Conservation (phyloP, 2,329 filamentous ascomycete species). For the Aspergillus caelatus region DNA sequence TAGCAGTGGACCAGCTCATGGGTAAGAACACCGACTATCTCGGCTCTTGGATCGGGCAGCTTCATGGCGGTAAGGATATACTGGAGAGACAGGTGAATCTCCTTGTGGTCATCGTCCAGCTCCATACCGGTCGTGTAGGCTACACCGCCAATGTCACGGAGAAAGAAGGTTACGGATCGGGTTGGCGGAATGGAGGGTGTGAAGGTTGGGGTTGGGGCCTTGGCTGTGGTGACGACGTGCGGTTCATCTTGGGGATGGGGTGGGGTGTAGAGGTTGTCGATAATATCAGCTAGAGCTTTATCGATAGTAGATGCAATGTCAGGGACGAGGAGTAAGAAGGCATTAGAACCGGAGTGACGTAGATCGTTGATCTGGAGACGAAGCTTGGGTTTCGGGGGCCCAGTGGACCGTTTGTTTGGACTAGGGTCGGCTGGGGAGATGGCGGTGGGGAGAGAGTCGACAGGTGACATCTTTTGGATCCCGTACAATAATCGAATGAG, state of each 20-base stretch:
- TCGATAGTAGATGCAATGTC: slow-evolving; percentile 62
- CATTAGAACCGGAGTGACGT: slow-evolving; percentile 44
- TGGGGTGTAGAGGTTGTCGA: slow-evolving; percentile 68
- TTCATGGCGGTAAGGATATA: slow-evolving; percentile 61
- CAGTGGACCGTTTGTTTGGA: slow-evolving; percentile 8
- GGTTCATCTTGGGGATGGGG: background rate
- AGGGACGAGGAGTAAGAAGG: slow-evolving; percentile 69
- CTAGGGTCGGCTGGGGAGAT: slow-evolving; percentile 17
- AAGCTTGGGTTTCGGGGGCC: slow-evolving; percentile 35
- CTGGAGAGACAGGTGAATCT: slow-evolving; percentile 81
- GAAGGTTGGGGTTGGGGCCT: slow-evolving; percentile 25
- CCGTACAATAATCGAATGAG: background rate
- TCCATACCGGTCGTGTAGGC: slow-evolving; percentile 84
- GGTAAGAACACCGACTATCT: slow-evolving; percentile 81
- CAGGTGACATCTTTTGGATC: background rate
- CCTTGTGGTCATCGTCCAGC: slow-evolving; percentile 83
- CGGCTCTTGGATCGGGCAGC: slow-evolving; percentile 44
- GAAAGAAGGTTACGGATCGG: slow-evolving; percentile 80
- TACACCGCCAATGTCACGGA: slow-evolving; percentile 79
- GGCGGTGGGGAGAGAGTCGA: slow-evolving; percentile 15
- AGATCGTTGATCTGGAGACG: slow-evolving; percentile 48
- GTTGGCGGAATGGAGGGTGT: slow-evolving; percentile 60
- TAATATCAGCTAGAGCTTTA: slow-evolving; percentile 67
- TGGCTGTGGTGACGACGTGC: slow-evolving; percentile 3
- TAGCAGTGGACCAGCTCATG: slow-evolving; percentile 97